phyloP scores from a whole-genome alignment of 2,329 filamentous ascomycete species.

The Pseudogymnoascus sp. region DNA sequence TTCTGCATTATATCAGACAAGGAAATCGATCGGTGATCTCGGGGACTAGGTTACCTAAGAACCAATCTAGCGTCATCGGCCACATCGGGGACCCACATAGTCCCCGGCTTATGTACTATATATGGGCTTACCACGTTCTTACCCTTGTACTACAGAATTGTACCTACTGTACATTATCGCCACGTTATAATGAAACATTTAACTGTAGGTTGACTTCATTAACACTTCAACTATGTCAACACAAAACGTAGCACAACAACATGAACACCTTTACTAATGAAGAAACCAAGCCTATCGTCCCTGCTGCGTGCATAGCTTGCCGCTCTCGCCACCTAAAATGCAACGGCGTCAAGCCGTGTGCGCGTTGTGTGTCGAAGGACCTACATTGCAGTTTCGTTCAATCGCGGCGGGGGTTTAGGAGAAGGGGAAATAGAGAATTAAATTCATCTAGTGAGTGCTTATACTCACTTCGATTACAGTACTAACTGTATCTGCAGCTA shows the following conservation, averaged over 20 bases:
- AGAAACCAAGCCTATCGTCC: neutral
- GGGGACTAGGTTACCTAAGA: neutral
- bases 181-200: neutral
- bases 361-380: constrained; percentile 53
- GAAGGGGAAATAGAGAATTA: neutral
- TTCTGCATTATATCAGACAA: neutral
- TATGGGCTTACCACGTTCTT: neutral
- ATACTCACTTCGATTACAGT: neutral
- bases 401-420: constrained; percentile 66
- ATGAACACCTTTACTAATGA: neutral
- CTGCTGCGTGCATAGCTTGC: constrained; percentile 24
- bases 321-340: constrained; percentile 62
- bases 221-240: neutral
- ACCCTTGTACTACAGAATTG: neutral
- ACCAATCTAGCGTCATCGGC: neutral
- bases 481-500: neutral
- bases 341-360: constrained; percentile 62
- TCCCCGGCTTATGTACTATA: neutral
- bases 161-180: neutral
- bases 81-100: neutral
- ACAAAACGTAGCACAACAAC: neutral
- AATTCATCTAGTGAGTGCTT: neutral
- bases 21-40: neutral
- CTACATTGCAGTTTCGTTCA: constrained; percentile 64
- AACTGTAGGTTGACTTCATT: neutral